Base-by-base conservation (phyloP, 805 yeast species). In the Metschnikowia kofuensis region DNA sequence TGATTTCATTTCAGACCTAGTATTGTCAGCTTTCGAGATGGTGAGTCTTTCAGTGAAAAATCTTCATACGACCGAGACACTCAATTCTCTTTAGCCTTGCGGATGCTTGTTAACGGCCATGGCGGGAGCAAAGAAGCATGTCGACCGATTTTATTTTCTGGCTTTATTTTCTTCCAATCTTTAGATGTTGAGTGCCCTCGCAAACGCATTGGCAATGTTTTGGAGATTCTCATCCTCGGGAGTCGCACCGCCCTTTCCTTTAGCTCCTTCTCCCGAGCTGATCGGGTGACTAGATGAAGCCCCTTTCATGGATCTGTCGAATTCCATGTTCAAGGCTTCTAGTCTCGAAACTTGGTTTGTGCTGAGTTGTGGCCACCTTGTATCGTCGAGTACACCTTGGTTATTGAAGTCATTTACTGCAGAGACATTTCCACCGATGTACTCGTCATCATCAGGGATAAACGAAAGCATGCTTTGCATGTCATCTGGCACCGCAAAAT, bases 401-500 rank as follows among this genome's bases (percentile, higher is more conserved):
- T 47, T 42, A 10, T 42, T 14, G 26, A 14, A 35, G 9, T 27
- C 44, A 36, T 16, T 26, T 14, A 40, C 11, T 34, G 16, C 44
- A 7, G 37, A 27, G 1, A 35, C 44, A 7, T 36, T 43, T 6
- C 15, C 8, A 15, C 38, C 49, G 3, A 16, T 27, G 37, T 38
- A 39, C 30, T 42, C 54, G 10, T 42, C 44, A 9, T 49, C 51
- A 9, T 52, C 56, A 16, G 52, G 52, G 1, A 48, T 48, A 30
- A 40, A 52, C 9, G 56, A 55, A 27, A 53, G 50, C 58, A 52
- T 53, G 30, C 56, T 53, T 43, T 53, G 58, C 47, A 48, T 47
- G 40, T 54, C 58, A 32, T 47, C 54, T 3, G 49, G 50, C 35
- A 47, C 31, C 2, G 39, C 16, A 29, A 40, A 47, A n/a, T 38